phyloP scores from a whole-genome alignment of 345 rosid species.

The Eucalyptus marginata region DNA sequence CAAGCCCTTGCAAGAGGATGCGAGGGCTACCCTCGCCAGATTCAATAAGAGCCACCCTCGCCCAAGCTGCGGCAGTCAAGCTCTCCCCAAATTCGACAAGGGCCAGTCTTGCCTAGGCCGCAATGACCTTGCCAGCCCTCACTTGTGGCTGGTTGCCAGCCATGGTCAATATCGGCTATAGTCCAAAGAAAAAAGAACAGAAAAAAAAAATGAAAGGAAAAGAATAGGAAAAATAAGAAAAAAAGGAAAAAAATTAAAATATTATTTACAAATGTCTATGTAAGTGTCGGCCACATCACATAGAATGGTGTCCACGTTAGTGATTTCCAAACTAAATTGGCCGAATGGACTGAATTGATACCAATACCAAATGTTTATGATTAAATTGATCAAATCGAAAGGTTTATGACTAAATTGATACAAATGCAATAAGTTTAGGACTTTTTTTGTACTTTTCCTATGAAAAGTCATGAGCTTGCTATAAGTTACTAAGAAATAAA shows the following conservation, averaged over 20 bases:
- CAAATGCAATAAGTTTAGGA: accelerated
- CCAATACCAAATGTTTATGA: too few relatives aligned
- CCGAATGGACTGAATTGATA: accelerated
- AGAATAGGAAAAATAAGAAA: too few relatives aligned
- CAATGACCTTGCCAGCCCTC: accelerated
- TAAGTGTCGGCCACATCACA: accelerated
- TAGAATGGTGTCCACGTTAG: background rate
- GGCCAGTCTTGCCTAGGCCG: accelerated
- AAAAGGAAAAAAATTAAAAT: too few relatives aligned
- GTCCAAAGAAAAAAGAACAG: background rate
- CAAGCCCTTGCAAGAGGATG: accelerated
- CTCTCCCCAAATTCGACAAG: too few relatives aligned
- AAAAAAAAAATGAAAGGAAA: too few relatives aligned
- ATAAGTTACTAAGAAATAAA: background rate
- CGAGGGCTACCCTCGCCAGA: too few relatives aligned
- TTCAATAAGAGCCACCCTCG: background rate
- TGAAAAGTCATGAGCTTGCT: background rate
- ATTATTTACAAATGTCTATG: too few relatives aligned
- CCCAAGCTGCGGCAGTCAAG: accelerated
- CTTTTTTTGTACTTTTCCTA: too few relatives aligned
- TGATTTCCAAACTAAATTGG: too few relatives aligned
- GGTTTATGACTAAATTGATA: accelerated
- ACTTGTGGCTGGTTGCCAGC: accelerated
- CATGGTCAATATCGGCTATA: background rate
- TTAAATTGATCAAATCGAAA: too few relatives aligned